Evolutionary conservation across 495 filamentous ascomycete genomes (phyloP), one percentile per base, ranked within the genome.

Genomic region (Hapsidospora chrysogenum): DNA sequence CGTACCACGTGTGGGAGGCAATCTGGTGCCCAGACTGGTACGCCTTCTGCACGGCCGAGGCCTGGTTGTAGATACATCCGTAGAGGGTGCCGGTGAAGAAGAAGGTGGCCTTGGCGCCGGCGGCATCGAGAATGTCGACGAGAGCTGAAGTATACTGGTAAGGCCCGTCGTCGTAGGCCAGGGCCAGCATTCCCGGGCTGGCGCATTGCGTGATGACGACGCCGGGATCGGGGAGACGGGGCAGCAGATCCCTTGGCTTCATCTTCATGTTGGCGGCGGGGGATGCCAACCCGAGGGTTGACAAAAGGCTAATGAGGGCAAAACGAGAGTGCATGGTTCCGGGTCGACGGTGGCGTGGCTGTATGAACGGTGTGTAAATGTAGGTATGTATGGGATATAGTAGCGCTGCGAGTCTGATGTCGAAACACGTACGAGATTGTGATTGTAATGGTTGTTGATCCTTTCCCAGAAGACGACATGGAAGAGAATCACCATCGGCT

Each of bases 81-180:
- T 70, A 70, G 15, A 70, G 54, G 9, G 66, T 69, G n/a, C 67
- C 67, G 3, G 64, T 69, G 28, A 51, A 54, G 49, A 70, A 70
- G 46, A 70, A 70, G 26, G 66, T 70, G 20, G 52, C 66, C 35
- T 76, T 78, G 7, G 70, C 72, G 17, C 63, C 55, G 43, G 72
- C 78, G 27, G 50, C 52, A 31, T 69, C 68, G 19, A 85, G 66
- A 25, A 78, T 52, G 46, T 84, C 70, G 18, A 85, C 59, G 17
- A 85, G 61, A 33, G 70, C 61, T 6, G 47, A 49, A 0, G 79
- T 85, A 51, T 78, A 83, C 21, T 64, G 54, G 32, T 72, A 75
- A 7, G 80, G 78, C 1, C 80, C 80, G 45, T 86, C 80, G 36
- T 85, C 80, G 49, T 70, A 86, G 0, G 80, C 82, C 27, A 65